These are phyloP conservation scores for Claviceps monticola DNA, from an alignment of 2,329 filamentous ascomycete genomes.

Conservation along the genomic window DNA sequence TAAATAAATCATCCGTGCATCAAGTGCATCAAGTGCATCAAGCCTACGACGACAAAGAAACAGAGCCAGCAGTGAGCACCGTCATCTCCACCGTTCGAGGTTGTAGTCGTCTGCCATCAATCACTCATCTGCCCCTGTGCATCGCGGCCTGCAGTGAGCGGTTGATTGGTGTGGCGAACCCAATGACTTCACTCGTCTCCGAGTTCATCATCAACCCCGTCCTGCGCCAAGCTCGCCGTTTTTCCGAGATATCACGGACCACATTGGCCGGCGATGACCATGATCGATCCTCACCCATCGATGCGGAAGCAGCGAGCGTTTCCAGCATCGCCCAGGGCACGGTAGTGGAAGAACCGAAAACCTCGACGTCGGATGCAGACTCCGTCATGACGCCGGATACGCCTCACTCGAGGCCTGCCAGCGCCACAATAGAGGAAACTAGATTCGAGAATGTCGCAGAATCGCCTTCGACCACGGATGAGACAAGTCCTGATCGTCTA, in stretches of 20 bases:
- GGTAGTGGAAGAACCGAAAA: slow-evolving; percentile 3
- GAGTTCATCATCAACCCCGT: slow-evolving; percentile 54
- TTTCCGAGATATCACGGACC: slow-evolving; percentile 37
- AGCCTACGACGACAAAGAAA: background rate
- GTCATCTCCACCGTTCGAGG: background rate
- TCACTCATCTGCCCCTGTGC: background rate
- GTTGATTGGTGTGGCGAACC: slow-evolving; percentile 7
- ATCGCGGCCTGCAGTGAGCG: background rate
- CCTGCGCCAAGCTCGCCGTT: slow-evolving; percentile 49
- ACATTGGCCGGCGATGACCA: slow-evolving; percentile 23
- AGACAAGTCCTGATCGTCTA: slow-evolving; percentile 18
- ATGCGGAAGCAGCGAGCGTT: slow-evolving; percentile 15
- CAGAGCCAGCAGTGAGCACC: background rate
- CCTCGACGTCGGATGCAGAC: background rate
- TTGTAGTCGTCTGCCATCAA: background rate
- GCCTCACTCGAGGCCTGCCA: slow-evolving; percentile 17
- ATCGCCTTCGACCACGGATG: slow-evolving; percentile 11
- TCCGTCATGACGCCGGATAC: slow-evolving; percentile 12
- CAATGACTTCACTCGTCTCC: slow-evolving; percentile 50
- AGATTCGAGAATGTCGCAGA: slow-evolving; percentile 16
- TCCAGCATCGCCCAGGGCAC: slow-evolving; percentile 11
- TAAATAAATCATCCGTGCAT: background rate
- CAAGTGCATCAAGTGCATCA: background rate
- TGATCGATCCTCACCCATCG: slow-evolving; percentile 9
- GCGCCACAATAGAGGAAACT: slow-evolving; percentile 21